Percentiles rank a stretch among this genome's conserved stretches.
phyloP scores from a whole-genome alignment of 2,329 filamentous ascomycete species.

The Monosporascus sp. region DNA sequence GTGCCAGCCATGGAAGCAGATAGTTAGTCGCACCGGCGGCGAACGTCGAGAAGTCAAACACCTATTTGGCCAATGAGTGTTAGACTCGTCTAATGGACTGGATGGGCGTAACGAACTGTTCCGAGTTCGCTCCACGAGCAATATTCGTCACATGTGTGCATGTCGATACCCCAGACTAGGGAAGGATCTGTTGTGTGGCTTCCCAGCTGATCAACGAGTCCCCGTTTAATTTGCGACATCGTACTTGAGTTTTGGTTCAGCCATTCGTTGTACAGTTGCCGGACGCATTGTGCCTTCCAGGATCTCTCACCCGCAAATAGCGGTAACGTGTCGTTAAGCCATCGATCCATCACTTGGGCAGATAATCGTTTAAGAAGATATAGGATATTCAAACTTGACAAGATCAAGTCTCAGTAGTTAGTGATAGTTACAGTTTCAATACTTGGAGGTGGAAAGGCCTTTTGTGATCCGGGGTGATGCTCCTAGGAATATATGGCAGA shows the following conservation, averaged over 20 bases:
- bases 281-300: not conserved
- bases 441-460: no score
- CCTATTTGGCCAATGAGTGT: not conserved
- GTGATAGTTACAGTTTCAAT: no score
- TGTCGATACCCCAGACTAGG: not conserved
- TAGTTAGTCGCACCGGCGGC: constrained; percentile 11
- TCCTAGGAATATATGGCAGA: no score
- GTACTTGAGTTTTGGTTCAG: not conserved
- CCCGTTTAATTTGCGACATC: not conserved
- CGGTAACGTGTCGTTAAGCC: not conserved
- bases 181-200: not conserved
- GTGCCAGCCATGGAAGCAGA: constrained; percentile 15
- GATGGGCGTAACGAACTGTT: not conserved
- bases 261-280: not conserved
- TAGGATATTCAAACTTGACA: no score
- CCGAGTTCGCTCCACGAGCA: not conserved
- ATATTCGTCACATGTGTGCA: not conserved
- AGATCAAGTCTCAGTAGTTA: no score
- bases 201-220: not conserved
- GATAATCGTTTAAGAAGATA: no score
- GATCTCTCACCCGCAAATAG: not conserved
- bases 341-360: not conserved
- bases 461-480: no score
- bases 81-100: not conserved
- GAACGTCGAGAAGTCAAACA: constrained; percentile 11